phyloP scores from a whole-genome alignment of 441 rosid species.

The Gossypium davidsonii region DNA sequence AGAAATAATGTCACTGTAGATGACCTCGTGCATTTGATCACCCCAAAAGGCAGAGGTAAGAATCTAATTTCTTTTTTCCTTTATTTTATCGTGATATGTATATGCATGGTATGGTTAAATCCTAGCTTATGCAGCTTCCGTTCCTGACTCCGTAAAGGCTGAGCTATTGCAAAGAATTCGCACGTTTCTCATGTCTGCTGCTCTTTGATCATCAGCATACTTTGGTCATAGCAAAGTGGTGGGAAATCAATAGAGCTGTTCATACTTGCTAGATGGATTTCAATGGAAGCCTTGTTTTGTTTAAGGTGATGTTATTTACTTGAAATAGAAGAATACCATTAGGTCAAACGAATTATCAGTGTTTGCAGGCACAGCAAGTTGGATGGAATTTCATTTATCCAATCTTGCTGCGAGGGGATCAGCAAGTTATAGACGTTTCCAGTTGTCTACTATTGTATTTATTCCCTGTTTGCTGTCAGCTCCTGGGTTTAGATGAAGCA shows the following conservation, averaged over 20 bases:
- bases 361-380: not conserved
- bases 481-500: not conserved
- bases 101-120: not conserved
- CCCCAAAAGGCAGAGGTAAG: constrained; percentile 86
- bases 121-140: constrained; percentile 38
- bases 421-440: not conserved
- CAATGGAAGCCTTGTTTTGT: not conserved
- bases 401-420: not conserved
- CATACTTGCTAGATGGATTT: not conserved
- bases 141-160: constrained; percentile 55
- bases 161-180: constrained; percentile 60
- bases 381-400: not conserved
- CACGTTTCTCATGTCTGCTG: constrained; percentile 38
- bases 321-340: not conserved
- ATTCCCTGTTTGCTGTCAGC: not conserved
- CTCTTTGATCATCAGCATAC: constrained; percentile 23
- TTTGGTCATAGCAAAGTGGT: not conserved
- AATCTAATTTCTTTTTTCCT: not conserved
- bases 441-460: not conserved
- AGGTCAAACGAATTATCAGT: not conserved
- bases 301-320: not conserved
- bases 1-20: constrained; percentile 75
- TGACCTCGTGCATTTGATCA: constrained; percentile 68
- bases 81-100: not conserved
- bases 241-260: not conserved